Evolutionary conservation across 495 filamentous ascomycete species (phyloP).

Genomic region (Xylaria sp.): DNA sequence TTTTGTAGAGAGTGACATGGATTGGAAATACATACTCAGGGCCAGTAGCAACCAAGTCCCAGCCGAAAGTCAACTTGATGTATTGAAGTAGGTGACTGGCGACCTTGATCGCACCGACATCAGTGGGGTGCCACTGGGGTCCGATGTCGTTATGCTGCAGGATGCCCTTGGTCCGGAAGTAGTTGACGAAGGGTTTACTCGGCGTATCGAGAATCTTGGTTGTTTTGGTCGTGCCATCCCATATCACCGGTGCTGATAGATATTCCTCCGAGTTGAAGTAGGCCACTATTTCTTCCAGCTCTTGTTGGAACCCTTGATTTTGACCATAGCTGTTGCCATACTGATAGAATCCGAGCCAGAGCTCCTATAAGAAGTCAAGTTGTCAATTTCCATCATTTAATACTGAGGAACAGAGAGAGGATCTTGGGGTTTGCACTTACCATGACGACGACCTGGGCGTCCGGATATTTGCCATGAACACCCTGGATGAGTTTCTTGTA

Average conservation of each 20-base stretch:
- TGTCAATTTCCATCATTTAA: neutral
- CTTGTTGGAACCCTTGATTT: constrained; percentile 55
- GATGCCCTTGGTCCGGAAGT: constrained; percentile 72
- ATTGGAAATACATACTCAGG: constrained; percentile 54
- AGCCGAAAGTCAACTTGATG: constrained; percentile 59
- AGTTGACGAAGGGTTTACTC: constrained; percentile 64
- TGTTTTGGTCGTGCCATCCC: constrained; percentile 53
- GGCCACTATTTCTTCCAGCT: constrained; percentile 61
- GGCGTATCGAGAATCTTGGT: constrained; percentile 43
- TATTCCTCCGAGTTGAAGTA: constrained; percentile 62
- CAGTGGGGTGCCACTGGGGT: constrained; percentile 68
- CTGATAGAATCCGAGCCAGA: constrained; percentile 66
- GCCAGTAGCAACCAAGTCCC: constrained; percentile 66
- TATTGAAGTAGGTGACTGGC: constrained; percentile 71
- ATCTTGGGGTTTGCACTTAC: constrained; percentile 41
- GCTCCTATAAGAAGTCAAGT: constrained; percentile 49
- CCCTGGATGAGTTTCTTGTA: constrained; percentile 67
- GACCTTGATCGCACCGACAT: constrained; percentile 72
- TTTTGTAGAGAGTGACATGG: neutral
- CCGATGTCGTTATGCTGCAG: constrained; percentile 74
- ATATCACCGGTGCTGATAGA: constrained; percentile 49
- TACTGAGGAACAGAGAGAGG: neutral
- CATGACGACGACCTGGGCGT: constrained; percentile 69
- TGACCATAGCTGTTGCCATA: constrained; percentile 62
- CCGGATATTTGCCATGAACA: constrained; percentile 66